Evolutionary conservation across 345 rosid species (phyloP).

Genomic region (Melaleuca alternifolia): DNA sequence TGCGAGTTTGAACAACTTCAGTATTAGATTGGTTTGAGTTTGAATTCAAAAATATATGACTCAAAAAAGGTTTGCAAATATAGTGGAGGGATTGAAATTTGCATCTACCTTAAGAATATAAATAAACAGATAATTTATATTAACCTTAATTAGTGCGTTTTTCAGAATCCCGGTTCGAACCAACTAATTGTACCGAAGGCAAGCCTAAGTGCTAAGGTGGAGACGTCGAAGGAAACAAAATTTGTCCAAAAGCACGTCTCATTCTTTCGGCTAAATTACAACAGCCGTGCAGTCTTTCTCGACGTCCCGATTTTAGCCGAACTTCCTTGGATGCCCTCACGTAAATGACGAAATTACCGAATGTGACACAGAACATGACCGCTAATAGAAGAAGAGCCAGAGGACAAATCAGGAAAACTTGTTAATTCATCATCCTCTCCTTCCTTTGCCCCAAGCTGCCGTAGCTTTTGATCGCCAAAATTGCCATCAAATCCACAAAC

Average conservation of each 20-base stretch:
- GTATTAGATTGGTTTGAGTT: background rate
- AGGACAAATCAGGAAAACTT: background rate
- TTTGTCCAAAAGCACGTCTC: too few species aligned
- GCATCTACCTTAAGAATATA: background rate
- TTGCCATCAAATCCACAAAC: background rate
- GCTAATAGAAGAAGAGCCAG: background rate
- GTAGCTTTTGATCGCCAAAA: background rate
- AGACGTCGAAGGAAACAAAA: too few species aligned
- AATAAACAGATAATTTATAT: rapidly evolving
- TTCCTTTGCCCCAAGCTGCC: background rate
- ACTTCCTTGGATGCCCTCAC: background rate
- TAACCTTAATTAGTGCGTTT: background rate
- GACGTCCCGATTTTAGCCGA: too few species aligned
- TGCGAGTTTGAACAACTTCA: background rate
- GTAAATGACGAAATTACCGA: too few species aligned
- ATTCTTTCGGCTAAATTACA: too few species aligned
- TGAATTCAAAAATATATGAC: background rate
- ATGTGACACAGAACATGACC: background rate
- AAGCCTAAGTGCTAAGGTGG: too few species aligned
- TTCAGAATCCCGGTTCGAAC: too few species aligned
- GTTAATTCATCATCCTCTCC: background rate
- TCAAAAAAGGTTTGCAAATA: rapidly evolving
- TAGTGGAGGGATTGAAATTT: background rate
- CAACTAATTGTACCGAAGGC: too few species aligned
- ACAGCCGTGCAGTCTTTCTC: too few species aligned